These are phyloP conservation scores for Teunomyces kruisii DNA, from an alignment of 805 yeast species.

Conservation along the genomic window DNA sequence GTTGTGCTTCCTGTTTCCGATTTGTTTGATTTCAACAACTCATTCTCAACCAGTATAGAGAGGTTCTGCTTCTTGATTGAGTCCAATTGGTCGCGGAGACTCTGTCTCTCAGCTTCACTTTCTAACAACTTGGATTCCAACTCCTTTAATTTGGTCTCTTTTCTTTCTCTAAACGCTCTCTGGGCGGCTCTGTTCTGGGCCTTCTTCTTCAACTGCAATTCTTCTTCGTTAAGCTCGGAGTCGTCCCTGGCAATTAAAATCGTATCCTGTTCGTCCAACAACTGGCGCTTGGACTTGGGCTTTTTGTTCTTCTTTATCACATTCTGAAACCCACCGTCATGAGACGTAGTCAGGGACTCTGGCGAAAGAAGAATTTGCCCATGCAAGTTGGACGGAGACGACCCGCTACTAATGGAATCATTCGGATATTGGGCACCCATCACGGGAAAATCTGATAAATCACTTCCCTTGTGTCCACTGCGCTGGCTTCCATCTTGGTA, in stretches of 20 bases:
- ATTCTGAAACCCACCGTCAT: neutral
- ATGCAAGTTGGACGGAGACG: neutral
- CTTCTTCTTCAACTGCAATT: constrained; percentile 56
- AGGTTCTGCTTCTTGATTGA: constrained; percentile 52
- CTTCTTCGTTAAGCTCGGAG: constrained; percentile 36
- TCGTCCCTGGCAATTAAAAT: constrained; percentile 37
- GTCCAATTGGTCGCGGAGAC: constrained; percentile 49
- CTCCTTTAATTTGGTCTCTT: constrained; percentile 69
- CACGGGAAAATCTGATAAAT: neutral
- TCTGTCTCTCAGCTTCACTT: constrained; percentile 55
- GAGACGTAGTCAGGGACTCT: constrained; percentile 6
- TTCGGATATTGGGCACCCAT: neutral
- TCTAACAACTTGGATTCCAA: constrained; percentile 56
- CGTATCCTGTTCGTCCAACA: constrained; percentile 37
- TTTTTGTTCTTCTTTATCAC: neutral
- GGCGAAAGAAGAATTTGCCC: constrained; percentile 2
- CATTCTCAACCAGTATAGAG: constrained; percentile 61
- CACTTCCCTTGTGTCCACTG: neutral
- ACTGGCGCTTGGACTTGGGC: constrained; percentile 19
- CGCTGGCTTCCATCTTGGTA: neutral
- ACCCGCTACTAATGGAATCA: neutral
- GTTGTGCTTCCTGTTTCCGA: neutral
- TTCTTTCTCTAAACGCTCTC: constrained; percentile 80
- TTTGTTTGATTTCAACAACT: constrained; percentile 44
- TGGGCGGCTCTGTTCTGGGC: constrained; percentile 88